A percentile compares a stretch with the other conserved stretches of the same genome.
Conservation (phyloP, 2,329 filamentous ascomycete genomes). For the Aureobasidium lini region DNA sequence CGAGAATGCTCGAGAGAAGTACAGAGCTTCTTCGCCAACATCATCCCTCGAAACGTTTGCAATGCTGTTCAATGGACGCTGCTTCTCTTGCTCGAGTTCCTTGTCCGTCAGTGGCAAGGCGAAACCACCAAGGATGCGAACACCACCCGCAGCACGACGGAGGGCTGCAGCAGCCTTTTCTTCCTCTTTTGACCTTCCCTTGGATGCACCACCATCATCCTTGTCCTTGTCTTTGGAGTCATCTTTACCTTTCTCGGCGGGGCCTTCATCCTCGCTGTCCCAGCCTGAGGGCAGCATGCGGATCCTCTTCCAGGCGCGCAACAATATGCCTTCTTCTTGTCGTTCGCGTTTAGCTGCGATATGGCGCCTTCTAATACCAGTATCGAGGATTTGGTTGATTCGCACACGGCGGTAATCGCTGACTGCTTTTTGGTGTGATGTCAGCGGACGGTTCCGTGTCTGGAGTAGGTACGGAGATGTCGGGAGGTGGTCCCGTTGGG, state of each 20-base stretch:
- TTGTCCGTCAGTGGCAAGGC: constrained; percentile 6
- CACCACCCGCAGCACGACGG: constrained; percentile 41
- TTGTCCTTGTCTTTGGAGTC: constrained; percentile 14
- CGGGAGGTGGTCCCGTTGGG: constrained; percentile 23
- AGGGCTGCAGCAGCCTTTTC: constrained; percentile 14
- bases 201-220: constrained; percentile 16
- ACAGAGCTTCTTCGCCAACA: constrained; percentile 65
- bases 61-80: not conserved
- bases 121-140: constrained; percentile 34
- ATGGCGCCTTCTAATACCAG: constrained; percentile 61
- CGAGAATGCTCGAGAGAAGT: constrained; percentile 21
- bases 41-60: constrained; percentile 54
- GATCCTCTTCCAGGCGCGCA: constrained; percentile 59
- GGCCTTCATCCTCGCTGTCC: constrained; percentile 37
- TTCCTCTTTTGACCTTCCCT: constrained; percentile 19
- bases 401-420: constrained; percentile 70
- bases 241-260: constrained; percentile 10
- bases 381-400: constrained; percentile 74
- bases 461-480: constrained; percentile 29
- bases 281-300: constrained; percentile 41
- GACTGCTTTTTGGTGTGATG: constrained; percentile 73
- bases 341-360: constrained; percentile 55
- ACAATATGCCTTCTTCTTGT: constrained; percentile 57
- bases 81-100: constrained; percentile 11
- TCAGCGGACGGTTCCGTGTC: constrained; percentile 63